These are phyloP conservation scores for Sclerotinia borealis DNA, from an alignment of 2,329 filamentous ascomycete genomes.

Conservation along the genomic window DNA sequence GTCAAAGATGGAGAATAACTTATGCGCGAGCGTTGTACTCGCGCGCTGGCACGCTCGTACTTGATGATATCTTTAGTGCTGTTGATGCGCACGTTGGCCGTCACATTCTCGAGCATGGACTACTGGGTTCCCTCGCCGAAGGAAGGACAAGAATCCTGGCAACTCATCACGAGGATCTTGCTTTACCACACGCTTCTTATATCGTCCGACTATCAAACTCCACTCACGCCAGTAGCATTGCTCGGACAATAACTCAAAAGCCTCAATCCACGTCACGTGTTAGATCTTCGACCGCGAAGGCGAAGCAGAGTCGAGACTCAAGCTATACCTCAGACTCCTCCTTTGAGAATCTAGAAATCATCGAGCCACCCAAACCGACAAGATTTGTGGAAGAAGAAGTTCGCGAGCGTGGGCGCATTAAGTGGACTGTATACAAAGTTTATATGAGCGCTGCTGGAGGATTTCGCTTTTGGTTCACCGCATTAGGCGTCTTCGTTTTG, in stretches of 20 bases:
- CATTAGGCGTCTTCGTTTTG: conserved; percentile 46
- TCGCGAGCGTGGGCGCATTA: conserved; percentile 63
- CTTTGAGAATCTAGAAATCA: too few species aligned
- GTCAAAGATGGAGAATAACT: conserved; percentile 76
- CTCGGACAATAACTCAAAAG: too few species aligned
- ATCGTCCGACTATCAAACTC: too few species aligned
- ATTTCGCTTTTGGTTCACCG: conserved; percentile 51
- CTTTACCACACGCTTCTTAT: too few species aligned
- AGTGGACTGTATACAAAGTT: conserved; percentile 56
- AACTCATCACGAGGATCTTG: conserved; percentile 63
- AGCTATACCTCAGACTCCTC: too few species aligned
- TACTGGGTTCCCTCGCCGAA: conserved; percentile 62
- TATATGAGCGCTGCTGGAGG: conserved; percentile 67
- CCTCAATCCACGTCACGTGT: too few species aligned
- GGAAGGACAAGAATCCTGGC: conserved; percentile 71
- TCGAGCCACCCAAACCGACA: too few species aligned
- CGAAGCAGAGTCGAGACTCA: too few species aligned
- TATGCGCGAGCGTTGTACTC: conserved; percentile 77
- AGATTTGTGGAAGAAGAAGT: conserved; percentile 73
- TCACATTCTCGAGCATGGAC: conserved; percentile 70
- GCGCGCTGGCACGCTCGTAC: conserved; percentile 66
- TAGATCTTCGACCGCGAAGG: too few species aligned
- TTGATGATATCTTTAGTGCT: conserved; percentile 79
- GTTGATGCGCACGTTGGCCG: conserved; percentile 77
- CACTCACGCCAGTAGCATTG: too few species aligned